Percentiles rank a stretch among this genome's conserved stretches.
These are phyloP conservation scores for Aspergillus jensenii DNA, from an alignment of 2,329 filamentous ascomycete species.

Conservation along the genomic window DNA sequence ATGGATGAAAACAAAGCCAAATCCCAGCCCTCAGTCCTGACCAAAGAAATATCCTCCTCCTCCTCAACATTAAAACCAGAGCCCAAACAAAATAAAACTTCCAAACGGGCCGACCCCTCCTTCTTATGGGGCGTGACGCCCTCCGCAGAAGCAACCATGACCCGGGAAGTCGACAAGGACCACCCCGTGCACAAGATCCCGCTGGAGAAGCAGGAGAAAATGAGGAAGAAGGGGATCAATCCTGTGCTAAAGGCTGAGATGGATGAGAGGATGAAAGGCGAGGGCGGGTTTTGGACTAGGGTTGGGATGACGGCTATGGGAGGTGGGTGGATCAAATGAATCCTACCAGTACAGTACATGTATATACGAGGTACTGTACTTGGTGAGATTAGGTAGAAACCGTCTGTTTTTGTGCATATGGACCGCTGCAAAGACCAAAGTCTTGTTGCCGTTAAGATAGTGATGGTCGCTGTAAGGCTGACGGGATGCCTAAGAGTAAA, in stretches of 20 bases:
- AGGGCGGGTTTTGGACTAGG: constrained; percentile 19
- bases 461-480: too few species aligned
- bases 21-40: too few species aligned
- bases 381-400: too few species aligned
- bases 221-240: constrained; percentile 50
- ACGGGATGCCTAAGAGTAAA: too few species aligned
- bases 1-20: too few species aligned
- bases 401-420: neutral
- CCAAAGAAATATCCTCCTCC: too few species aligned
- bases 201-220: constrained; percentile 43
- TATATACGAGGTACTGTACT: too few species aligned
- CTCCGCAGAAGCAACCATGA: neutral
- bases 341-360: too few species aligned
- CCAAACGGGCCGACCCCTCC: neutral
- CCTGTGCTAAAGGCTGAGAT: constrained; percentile 49
- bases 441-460: neutral
- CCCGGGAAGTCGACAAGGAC: neutral
- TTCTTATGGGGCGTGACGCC: neutral
- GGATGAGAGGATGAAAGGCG: constrained; percentile 44
- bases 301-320: neutral
- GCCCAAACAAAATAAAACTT: too few species aligned
- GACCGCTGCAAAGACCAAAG: neutral
- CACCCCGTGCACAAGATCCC: constrained; percentile 19
- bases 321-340: neutral
- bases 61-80: too few species aligned